Percentiles rank a stretch among this genome's conserved stretches.
These are phyloP conservation scores for Sugiyamaella castrensis DNA, from an alignment of 1,139 yeast species.

Conservation along the genomic window DNA sequence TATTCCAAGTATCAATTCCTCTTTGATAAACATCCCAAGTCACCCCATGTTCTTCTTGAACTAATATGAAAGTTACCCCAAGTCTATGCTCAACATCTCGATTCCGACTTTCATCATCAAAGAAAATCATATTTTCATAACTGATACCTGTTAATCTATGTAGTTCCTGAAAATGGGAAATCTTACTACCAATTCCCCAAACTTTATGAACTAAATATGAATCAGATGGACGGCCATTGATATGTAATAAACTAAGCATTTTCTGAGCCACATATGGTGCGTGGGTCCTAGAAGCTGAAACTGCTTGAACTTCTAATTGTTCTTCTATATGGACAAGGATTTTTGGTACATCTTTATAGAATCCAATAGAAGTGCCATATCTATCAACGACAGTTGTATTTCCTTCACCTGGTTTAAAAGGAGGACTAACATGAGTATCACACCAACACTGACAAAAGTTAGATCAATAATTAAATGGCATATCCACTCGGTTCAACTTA, in stretches of 20 bases:
- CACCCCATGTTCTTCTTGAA: constrained; percentile 49
- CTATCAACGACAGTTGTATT: constrained; percentile 43
- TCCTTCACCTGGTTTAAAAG: constrained; percentile 38
- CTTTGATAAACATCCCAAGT: constrained; percentile 46
- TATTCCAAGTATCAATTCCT: constrained; percentile 24
- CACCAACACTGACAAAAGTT: constrained; percentile 45
- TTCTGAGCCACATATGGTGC: constrained; percentile 61
- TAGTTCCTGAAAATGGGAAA: constrained; percentile 51
- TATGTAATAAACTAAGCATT: constrained; percentile 48
- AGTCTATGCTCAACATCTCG: constrained; percentile 55
- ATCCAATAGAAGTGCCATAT: constrained; percentile 47
- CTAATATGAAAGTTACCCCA: constrained; percentile 59
- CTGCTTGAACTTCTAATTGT: constrained; percentile 42
- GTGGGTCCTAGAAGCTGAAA: constrained; percentile 66
- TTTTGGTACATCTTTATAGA: constrained; percentile 59
- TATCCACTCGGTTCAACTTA: constrained; percentile 12
- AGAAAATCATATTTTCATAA: constrained; percentile 54
- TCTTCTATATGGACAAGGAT: constrained; percentile 40
- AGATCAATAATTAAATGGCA: neutral
- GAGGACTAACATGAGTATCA: constrained; percentile 66
- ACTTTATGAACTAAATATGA: constrained; percentile 52
- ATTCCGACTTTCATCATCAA: constrained; percentile 68
- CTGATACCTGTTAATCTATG: constrained; percentile 49
- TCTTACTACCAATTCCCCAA: constrained; percentile 69
- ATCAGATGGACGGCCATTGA: constrained; percentile 49